phyloP scores from a whole-genome alignment of 345 rosid species.

The Eucalyptus marginata region DNA sequence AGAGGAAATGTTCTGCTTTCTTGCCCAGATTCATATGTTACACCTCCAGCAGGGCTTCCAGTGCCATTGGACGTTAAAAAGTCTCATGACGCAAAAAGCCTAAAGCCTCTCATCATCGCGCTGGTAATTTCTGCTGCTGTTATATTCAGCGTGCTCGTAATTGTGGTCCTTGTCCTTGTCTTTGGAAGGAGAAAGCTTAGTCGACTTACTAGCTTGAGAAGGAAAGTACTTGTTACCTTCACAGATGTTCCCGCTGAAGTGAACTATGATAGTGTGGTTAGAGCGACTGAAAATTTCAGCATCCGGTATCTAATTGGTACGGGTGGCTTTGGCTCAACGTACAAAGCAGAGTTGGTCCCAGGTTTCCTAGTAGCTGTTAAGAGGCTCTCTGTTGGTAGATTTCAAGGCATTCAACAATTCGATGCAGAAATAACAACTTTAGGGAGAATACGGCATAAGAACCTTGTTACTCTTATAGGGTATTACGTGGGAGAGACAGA shows the following conservation, averaged over 20 bases:
- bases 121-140: conserved; percentile 17
- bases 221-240: conserved; percentile 42
- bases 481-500: conserved; percentile 43
- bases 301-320: conserved; percentile 43
- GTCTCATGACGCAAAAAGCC: neutral
- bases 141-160: conserved; percentile 8
- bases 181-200: conserved; percentile 13
- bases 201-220: conserved; percentile 8
- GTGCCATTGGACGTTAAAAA: conserved; percentile 4
- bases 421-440: conserved; percentile 63
- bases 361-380: conserved; percentile 56
- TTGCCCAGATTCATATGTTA: conserved; percentile 11
- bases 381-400: conserved; percentile 47
- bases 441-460: conserved; percentile 49
- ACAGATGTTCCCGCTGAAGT: conserved; percentile 40
- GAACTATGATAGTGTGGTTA: conserved; percentile 39
- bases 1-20: conserved; percentile 21
- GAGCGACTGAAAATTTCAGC: conserved; percentile 50
- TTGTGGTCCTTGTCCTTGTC: conserved; percentile 1
- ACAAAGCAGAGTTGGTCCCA: conserved; percentile 48
- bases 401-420: conserved; percentile 56
- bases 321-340: conserved; percentile 67
- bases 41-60: neutral
- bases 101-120: conserved; percentile 12
- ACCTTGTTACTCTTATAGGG: conserved; percentile 57